A percentile compares a stretch with the other conserved stretches of the same genome.
phyloP scores from a whole-genome alignment of 2,329 filamentous ascomycete species.

The Alternaria sp. region DNA sequence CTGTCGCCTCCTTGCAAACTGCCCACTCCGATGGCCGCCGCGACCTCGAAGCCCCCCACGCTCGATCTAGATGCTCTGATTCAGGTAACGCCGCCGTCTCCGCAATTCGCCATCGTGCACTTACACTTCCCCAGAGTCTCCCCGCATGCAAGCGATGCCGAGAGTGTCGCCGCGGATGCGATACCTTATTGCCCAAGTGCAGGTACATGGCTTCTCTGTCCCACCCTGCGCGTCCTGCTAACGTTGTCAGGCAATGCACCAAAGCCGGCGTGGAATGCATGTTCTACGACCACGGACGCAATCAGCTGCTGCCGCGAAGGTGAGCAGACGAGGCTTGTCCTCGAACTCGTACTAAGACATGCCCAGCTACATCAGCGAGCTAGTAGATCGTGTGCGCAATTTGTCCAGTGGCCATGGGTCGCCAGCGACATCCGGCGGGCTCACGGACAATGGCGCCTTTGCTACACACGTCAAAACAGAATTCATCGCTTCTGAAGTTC shows the following conservation, averaged over 20 bases:
- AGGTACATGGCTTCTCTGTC: slow-evolving; percentile 21
- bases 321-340: slow-evolving; percentile 7
- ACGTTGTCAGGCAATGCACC: slow-evolving; percentile 40
- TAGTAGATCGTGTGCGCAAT: slow-evolving; percentile 45
- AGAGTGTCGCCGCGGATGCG: slow-evolving; percentile 45
- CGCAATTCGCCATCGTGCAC: slow-evolving; percentile 1
- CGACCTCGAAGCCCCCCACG: slow-evolving; percentile 10
- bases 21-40: slow-evolving; percentile 22
- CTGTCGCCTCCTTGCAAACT: background rate
- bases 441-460: slow-evolving; percentile 14
- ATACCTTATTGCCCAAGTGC: slow-evolving; percentile 46
- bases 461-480: slow-evolving; percentile 19
- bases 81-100: slow-evolving; percentile 23
- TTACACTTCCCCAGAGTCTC: slow-evolving; percentile 29
- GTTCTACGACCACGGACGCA: slow-evolving; percentile 44
- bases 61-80: slow-evolving; percentile 32
- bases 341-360: slow-evolving; percentile 12
- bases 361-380: slow-evolving; percentile 43
- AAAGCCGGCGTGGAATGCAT: slow-evolving; percentile 45
- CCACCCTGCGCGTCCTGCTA: slow-evolving; percentile 7
- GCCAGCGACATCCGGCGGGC: slow-evolving; percentile 23
- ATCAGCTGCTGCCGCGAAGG: slow-evolving; percentile 40
- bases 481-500: slow-evolving; percentile 16
- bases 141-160: slow-evolving; percentile 46
- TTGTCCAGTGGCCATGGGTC: slow-evolving; percentile 27